Evolutionary conservation across 176 grass and related monocot species (phyloP).

Genomic region (Cenchrus fungigraminus): DNA sequence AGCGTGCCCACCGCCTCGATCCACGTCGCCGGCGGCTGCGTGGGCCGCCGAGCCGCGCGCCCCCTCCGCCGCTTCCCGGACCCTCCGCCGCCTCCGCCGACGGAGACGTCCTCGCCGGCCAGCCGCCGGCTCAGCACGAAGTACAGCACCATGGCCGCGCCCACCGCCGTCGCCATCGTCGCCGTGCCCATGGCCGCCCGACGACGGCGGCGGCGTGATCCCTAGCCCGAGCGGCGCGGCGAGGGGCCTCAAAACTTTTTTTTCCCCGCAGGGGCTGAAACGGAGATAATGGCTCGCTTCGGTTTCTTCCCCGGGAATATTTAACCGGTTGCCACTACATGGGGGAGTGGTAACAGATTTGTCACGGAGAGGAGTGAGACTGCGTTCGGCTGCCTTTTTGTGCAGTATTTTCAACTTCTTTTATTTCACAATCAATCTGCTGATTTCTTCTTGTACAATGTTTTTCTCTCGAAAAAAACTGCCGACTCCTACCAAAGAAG

Average conservation of each 20-base stretch:
- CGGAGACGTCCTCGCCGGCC: slow-evolving; percentile 45
- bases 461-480: too few species aligned
- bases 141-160: slow-evolving; percentile 83
- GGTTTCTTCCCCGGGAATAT: slow-evolving; percentile 15
- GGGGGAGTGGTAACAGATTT: too few species aligned
- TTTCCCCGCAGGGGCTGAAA: not conserved
- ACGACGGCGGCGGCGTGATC: slow-evolving; percentile 1
- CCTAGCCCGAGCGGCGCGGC: slow-evolving; percentile 4
- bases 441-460: too few species aligned
- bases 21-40: slow-evolving; percentile 89
- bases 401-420: too few species aligned
- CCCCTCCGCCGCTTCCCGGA: slow-evolving; percentile 52
- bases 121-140: slow-evolving; percentile 75
- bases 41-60: slow-evolving; percentile 55
- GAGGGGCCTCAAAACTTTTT: not conserved
- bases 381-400: too few species aligned
- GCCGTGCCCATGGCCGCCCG: slow-evolving; percentile 71
- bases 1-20: slow-evolving; percentile 89
- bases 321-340: too few species aligned
- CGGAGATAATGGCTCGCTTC: slow-evolving; percentile 17
- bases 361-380: too few species aligned
- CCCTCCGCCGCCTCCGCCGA: slow-evolving; percentile 34
- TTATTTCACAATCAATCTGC: too few species aligned
- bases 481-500: too few species aligned
- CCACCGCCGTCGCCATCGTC: slow-evolving; percentile 91